phyloP scores from a whole-genome alignment of 2,329 filamentous ascomycete species.

The Paraphaeosphaeria minitans region DNA sequence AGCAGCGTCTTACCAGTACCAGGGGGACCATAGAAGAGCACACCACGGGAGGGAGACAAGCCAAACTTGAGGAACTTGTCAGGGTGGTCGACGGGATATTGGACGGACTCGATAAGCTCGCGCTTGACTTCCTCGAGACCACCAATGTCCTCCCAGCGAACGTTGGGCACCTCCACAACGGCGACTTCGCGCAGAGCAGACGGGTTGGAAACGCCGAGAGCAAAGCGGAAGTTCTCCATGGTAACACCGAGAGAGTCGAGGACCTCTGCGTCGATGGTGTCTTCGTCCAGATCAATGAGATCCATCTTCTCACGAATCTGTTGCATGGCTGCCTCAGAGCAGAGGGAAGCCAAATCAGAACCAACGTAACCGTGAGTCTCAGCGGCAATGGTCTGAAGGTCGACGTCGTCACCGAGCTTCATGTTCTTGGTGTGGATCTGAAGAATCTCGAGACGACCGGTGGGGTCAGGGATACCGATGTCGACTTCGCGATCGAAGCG shows the following conservation, averaged over 20 bases:
- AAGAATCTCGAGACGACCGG: slow-evolving; percentile 96
- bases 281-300: slow-evolving; percentile 96
- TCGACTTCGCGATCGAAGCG: slow-evolving; percentile 99
- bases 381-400: slow-evolving; percentile 92
- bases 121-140: slow-evolving; percentile 98
- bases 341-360: slow-evolving; percentile 96
- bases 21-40: slow-evolving; percentile 97
- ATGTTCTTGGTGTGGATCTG: slow-evolving; percentile 99
- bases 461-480: slow-evolving; percentile 96
- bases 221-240: slow-evolving; percentile 99
- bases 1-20: slow-evolving; percentile 99
- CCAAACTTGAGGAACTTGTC: slow-evolving; percentile 99
- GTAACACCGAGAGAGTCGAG: slow-evolving; percentile 97
- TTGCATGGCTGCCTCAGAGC: slow-evolving; percentile 99
- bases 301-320: slow-evolving; percentile 99
- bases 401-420: slow-evolving; percentile 97
- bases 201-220: slow-evolving; percentile 96
- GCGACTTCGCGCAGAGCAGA: slow-evolving; percentile 98
- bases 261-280: slow-evolving; percentile 98
- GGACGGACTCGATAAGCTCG: slow-evolving; percentile 97
- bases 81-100: slow-evolving; percentile 98
- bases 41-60: slow-evolving; percentile 95
- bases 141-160: slow-evolving; percentile 99
- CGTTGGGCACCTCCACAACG: slow-evolving; percentile 98
- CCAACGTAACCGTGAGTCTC: slow-evolving; percentile 99